A percentile compares a stretch with the other conserved stretches of the same genome.
Conservation (phyloP, 2,329 filamentous ascomycete species). For the Aspergillus sp. region DNA sequence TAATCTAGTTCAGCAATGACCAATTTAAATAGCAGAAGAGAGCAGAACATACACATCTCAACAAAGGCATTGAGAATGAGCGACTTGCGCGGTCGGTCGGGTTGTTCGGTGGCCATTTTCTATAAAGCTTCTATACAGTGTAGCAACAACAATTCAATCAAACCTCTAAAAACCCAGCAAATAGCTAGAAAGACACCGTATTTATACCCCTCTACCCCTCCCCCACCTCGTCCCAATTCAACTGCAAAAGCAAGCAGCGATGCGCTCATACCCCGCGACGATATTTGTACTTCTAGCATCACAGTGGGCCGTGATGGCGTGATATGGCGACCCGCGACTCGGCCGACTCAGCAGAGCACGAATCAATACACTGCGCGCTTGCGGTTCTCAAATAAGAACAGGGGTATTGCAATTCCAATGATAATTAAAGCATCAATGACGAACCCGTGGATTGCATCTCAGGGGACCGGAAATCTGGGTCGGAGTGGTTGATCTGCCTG, state of each 20-base stretch:
- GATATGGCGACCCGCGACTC: slow-evolving; percentile 16
- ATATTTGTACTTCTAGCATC: slow-evolving; percentile 23
- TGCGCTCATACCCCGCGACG: background rate
- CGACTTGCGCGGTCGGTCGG: slow-evolving; percentile 38
- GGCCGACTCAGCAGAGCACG: background rate
- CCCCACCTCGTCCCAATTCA: background rate
- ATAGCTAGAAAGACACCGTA: background rate
- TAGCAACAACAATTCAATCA: background rate
- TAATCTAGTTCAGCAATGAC: too few species aligned
- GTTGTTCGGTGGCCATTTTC: background rate
- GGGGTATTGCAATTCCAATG: too few species aligned
- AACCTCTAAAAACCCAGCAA: background rate
- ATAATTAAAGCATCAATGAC: background rate
- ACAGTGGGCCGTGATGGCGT: slow-evolving; percentile 38
- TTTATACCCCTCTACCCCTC: background rate
- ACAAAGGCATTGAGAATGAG: slow-evolving; percentile 54
- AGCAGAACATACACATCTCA: slow-evolving; percentile 42
- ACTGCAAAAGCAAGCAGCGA: background rate
- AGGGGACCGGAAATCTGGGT: background rate
- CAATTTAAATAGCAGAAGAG: background rate
- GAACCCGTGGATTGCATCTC: background rate
- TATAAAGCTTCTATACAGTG: background rate
- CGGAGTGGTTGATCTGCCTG: background rate
- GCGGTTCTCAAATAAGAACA: too few species aligned
- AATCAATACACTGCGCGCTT: background rate